Base-by-base conservation (phyloP, 192 early-diverging fungal species). In the Glomus cerebriforme region DNA sequence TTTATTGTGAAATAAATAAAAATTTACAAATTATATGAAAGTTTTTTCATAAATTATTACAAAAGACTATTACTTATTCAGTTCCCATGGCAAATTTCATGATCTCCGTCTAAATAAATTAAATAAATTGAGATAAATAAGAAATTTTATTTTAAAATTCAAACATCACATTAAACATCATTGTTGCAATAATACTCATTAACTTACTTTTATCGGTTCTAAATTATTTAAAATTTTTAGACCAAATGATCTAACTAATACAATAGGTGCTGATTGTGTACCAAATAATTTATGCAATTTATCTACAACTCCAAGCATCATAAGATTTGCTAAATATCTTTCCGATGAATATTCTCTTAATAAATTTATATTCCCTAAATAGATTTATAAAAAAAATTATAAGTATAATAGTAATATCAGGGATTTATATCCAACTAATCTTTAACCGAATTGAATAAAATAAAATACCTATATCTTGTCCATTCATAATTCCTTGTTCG, bases 291-390 rank as follows among this genome's bases (percentile, higher is more conserved):
- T 88, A 69, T 93, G 93, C 22, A 96, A 78, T 79, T 91, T 90
- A 83, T 99, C 96, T 7, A 93, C 88, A 4, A 92, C 89, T 10
- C 91, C 89, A 75, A 97, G 83, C 96, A 97, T 97, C 19, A 90
- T 92, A 43, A 96, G 80, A 80, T 95, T 96, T 7, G 90, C 89
- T 17, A 89, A 66, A 78, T 95, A 98, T n/a, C 97, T 89, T 71
- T 92, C 90, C 13, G 86, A 84, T n/a, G 93, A 89, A 82, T 99
- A 99, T 12, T 89, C 80, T 37, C 88, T 82, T 43, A 99, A 86
- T n/a, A 91, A 89, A 73, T 94, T 89, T 49, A 91, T 82, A 47
- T 90, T 83, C 31, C 93, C 87, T 88, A 76, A 2, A 31, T 59
- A 10, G 31, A 39, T 37, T 35, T 15, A 39, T 6, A 63, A 63